Evolutionary conservation across 768 basidiomycete species (phyloP).

Genomic region (Russula sp.): DNA sequence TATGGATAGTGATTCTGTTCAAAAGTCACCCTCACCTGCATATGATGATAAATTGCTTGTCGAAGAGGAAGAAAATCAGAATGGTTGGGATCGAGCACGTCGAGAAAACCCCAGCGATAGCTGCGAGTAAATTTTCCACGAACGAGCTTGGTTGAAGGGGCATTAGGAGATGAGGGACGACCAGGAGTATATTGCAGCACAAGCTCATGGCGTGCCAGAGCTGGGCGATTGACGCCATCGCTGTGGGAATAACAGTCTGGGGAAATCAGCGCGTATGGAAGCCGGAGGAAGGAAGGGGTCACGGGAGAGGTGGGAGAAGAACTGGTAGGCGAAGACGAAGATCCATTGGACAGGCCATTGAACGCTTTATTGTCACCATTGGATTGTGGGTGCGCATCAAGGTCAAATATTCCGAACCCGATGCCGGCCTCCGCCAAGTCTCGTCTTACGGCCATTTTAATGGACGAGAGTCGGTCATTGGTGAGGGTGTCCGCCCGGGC

Average conservation of each 20-base stretch:
- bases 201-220: slow-evolving; percentile 61
- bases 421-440: slow-evolving; percentile 81
- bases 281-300: slow-evolving; percentile 49
- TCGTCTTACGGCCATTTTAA: slow-evolving; percentile 72
- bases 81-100: slow-evolving; percentile 71
- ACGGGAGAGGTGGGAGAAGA: slow-evolving; percentile 67
- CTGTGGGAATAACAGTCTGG: slow-evolving; percentile 81
- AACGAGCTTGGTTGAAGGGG: slow-evolving; percentile 49
- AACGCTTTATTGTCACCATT: slow-evolving; percentile 53
- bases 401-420: slow-evolving; percentile 85
- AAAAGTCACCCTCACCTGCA: slow-evolving; percentile 55
- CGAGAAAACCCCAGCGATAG: slow-evolving; percentile 81
- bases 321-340: slow-evolving; percentile 40
- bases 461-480: slow-evolving; percentile 70
- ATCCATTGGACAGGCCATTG: slow-evolving; percentile 42
- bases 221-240: slow-evolving; percentile 58
- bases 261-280: slow-evolving; percentile 80
- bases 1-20: neutral
- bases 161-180: slow-evolving; percentile 29
- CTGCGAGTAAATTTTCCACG: slow-evolving; percentile 64
- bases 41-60: slow-evolving; percentile 77
- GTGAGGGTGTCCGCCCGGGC: slow-evolving; percentile 75
- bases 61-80: slow-evolving; percentile 76
- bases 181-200: slow-evolving; percentile 63
- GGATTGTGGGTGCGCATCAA: slow-evolving; percentile 46